These are phyloP conservation scores for Elsinoe arachidis DNA, from an alignment of 2,329 filamentous ascomycete species.

Conservation along the genomic window DNA sequence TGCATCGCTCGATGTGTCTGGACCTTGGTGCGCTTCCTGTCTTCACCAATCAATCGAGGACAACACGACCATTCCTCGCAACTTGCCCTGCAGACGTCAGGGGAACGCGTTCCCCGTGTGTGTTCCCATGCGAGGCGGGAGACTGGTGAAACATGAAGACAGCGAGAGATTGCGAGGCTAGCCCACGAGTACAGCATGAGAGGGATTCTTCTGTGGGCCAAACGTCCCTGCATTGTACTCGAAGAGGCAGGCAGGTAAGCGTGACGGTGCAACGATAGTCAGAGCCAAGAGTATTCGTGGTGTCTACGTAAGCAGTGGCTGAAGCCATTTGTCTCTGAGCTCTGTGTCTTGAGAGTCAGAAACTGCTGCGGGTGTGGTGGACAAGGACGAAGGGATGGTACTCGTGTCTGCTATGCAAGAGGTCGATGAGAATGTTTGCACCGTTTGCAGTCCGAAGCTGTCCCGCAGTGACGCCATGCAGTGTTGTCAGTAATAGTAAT, in stretches of 20 bases:
- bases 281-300: constrained; percentile 1
- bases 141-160: background rate
- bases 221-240: constrained; percentile 1
- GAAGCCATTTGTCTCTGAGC: background rate
- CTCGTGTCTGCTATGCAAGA: background rate
- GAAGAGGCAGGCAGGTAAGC: constrained; percentile 1
- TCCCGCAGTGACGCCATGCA: constrained; percentile 2
- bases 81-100: constrained; percentile 3
- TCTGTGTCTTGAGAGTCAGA: background rate
- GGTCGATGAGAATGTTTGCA: background rate
- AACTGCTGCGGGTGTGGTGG: background rate
- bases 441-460: background rate
- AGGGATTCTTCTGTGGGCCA: background rate
- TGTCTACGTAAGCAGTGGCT: constrained; percentile 7
- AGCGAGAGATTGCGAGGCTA: constrained; percentile 1
- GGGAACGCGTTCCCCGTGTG: constrained; percentile 3
- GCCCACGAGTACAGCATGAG: background rate
- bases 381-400: background rate
- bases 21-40: background rate
- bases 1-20: constrained; percentile 4
- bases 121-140: background rate
- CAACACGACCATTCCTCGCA: background rate
- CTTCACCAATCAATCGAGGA: constrained; percentile 5
- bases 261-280: background rate
- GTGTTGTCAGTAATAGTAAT: no score